Conservation (phyloP, 2,329 filamentous ascomycete genomes). For the Penicillium brevicompactum region DNA sequence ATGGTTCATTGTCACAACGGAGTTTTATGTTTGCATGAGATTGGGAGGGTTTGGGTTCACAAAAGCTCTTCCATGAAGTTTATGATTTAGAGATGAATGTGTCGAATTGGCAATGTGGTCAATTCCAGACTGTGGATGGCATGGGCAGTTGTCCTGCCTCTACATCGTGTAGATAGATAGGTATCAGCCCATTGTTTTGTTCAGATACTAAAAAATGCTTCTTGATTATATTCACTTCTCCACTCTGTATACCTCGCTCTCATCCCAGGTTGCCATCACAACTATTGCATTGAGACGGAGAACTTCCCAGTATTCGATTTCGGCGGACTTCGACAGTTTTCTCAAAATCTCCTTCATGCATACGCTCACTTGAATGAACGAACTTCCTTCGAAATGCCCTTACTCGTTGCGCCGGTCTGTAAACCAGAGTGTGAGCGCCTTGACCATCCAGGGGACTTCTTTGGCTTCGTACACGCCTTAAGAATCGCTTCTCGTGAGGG, state of each 20-base stretch:
- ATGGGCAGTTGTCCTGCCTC: neutral
- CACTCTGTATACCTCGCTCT: neutral
- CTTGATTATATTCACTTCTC: neutral
- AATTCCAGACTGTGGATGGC: constrained; percentile 2
- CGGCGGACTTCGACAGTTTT: neutral
- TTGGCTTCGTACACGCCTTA: too few species aligned
- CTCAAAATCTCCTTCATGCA: neutral
- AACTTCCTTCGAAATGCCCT: neutral
- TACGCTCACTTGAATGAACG: neutral
- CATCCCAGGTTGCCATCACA: neutral
- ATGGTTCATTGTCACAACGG: constrained; percentile 10
- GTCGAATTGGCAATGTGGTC: constrained; percentile 1
- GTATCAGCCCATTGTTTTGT: neutral
- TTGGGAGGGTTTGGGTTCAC: constrained; percentile 12
- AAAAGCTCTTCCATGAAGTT: constrained; percentile 15
- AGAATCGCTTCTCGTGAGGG: too few species aligned
- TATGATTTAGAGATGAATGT: constrained; percentile 8
- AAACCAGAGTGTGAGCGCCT: neutral
- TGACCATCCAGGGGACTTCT: too few species aligned
- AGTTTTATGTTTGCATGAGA: constrained; percentile 12
- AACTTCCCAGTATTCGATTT: neutral
- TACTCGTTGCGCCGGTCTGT: neutral
- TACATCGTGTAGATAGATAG: constrained; percentile 5
- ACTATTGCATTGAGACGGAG: neutral
- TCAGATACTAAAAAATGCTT: constrained; percentile 1